Conservation (phyloP, 352 stramenopile genomes). For the Albugo laibachii region DNA sequence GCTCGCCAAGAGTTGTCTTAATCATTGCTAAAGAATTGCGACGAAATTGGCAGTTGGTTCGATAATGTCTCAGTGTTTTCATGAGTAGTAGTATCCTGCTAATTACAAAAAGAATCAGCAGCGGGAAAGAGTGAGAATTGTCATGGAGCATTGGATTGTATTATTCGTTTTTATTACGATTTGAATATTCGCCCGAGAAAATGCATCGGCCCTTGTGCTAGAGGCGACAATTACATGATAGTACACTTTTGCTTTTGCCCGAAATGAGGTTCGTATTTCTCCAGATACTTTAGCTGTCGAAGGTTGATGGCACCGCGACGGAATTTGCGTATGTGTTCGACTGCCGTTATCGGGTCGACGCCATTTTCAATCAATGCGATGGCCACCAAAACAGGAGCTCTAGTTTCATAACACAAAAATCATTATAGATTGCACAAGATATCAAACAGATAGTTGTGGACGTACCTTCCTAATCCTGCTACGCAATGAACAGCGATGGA, state of each 20-base stretch:
- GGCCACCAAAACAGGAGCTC: constrained; percentile 91
- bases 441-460: constrained; percentile 2
- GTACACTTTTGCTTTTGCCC: constrained; percentile 57
- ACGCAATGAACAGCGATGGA: constrained; percentile 97
- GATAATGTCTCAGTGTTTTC: too few species aligned
- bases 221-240: constrained; percentile 43
- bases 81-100: too few species aligned
- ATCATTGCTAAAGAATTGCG: too few species aligned
- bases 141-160: too few species aligned
- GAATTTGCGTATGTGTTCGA: constrained; percentile 92
- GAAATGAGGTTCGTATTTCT: constrained; percentile 82
- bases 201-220: not conserved
- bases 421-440: constrained; percentile 1
- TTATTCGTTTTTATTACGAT: too few species aligned
- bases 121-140: too few species aligned
- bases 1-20: too few species aligned
- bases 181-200: not conserved
- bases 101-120: too few species aligned
- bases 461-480: constrained; percentile 85
- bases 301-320: constrained; percentile 94
- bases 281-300: constrained; percentile 94
- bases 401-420: constrained; percentile 7
- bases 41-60: too few species aligned
- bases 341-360: constrained; percentile 90
- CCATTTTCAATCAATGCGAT: constrained; percentile 95